Percentiles rank a stretch among this genome's conserved stretches.
These are phyloP conservation scores for Alternaria postmessia DNA, from an alignment of 2,329 filamentous ascomycete genomes.

Conservation along the genomic window DNA sequence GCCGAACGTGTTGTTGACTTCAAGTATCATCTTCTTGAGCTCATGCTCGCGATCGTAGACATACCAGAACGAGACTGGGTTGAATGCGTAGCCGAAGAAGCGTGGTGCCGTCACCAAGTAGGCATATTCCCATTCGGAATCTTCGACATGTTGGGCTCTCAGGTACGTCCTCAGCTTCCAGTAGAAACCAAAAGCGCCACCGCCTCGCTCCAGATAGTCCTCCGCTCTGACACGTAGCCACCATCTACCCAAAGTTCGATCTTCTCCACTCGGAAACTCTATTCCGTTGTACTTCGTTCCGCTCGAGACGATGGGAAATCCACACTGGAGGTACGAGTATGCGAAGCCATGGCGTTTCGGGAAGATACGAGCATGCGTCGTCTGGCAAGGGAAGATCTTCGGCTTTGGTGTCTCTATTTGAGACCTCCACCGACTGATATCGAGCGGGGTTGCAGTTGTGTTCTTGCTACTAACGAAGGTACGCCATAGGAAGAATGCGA, in stretches of 20 bases:
- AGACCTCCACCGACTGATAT: conserved; percentile 16
- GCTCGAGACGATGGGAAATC: conserved; percentile 70
- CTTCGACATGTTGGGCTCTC: conserved; percentile 65
- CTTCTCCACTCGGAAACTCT: conserved; percentile 30
- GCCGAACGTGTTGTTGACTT: conserved; percentile 80
- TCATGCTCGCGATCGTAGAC: conserved; percentile 68
- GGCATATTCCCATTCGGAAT: conserved; percentile 68
- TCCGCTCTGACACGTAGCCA: conserved; percentile 69
- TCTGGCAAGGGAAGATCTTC: conserved; percentile 70
- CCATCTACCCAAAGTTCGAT: conserved; percentile 42
- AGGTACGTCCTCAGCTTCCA: conserved; percentile 71
- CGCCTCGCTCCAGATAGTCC: conserved; percentile 68
- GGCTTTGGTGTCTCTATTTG: conserved; percentile 31
- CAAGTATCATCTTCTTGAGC: conserved; percentile 71
- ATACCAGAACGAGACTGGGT: conserved; percentile 82
- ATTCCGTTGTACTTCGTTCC: conserved; percentile 49
- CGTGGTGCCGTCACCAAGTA: conserved; percentile 76
- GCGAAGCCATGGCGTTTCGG: conserved; percentile 73
- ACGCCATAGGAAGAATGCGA: conserved; percentile 11
- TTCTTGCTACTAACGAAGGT: neutral
- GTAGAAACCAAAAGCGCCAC: conserved; percentile 62
- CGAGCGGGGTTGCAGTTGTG: neutral
- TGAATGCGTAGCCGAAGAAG: conserved; percentile 75
- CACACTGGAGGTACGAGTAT: conserved; percentile 75
- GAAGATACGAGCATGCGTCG: conserved; percentile 71